These are phyloP conservation scores for Pelargonium myrrhifolium DNA, from an alignment of 441 rosid genomes.

Conservation along the genomic window DNA sequence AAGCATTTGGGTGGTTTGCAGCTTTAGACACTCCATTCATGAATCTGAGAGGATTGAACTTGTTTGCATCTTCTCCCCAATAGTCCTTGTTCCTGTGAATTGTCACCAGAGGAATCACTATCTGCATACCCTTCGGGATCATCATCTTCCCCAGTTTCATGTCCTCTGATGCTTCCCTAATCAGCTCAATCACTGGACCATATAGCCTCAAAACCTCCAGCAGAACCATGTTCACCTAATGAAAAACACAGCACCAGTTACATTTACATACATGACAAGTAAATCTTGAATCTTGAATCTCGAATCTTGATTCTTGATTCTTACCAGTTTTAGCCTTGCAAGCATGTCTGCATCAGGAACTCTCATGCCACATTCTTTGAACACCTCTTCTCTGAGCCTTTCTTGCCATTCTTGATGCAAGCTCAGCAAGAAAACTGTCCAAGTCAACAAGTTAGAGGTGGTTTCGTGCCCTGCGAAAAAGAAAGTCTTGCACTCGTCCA, in stretches of 20 bases:
- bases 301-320: too few relatives aligned
- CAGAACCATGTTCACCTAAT: conserved; percentile 54
- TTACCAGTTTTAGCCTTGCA: conserved; percentile 39
- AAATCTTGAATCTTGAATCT: not conserved
- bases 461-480: conserved; percentile 53
- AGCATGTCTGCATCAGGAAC: conserved; percentile 34
- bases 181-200: conserved; percentile 27
- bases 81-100: conserved; percentile 40
- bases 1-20: conserved; percentile 38
- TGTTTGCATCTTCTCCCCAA: conserved; percentile 52
- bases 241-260: not conserved
- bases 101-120: conserved; percentile 27
- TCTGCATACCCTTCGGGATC: conserved; percentile 35
- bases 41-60: conserved; percentile 48
- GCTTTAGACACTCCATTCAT: conserved; percentile 35
- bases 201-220: conserved; percentile 52
- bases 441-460: conserved; percentile 40
- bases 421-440: conserved; percentile 48
- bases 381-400: conserved; percentile 42
- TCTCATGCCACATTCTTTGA: conserved; percentile 27
- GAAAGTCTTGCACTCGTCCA: conserved; percentile 58
- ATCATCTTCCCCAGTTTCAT: conserved; percentile 30
- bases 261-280: too few relatives aligned
- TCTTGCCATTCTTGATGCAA: conserved; percentile 47
- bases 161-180: conserved; percentile 30